A percentile compares a stretch with the other conserved stretches of the same genome.
Evolutionary conservation across 2,329 filamentous ascomycete genomes (phyloP).

Genomic region (Aspergillus costaricaensis): DNA sequence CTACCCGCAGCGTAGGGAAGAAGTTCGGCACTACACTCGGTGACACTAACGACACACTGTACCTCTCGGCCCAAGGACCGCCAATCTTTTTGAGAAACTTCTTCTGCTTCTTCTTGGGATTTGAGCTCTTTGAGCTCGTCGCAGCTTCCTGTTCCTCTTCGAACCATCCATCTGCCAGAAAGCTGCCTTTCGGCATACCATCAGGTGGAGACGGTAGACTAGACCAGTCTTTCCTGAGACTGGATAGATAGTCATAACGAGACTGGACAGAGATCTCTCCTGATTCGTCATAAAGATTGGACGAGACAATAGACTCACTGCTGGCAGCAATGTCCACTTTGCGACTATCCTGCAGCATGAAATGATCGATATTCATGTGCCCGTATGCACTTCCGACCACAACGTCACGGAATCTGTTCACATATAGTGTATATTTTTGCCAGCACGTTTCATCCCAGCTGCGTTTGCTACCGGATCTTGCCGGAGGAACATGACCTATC

Average conservation of each 20-base stretch:
- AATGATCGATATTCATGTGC: conserved; percentile 99
- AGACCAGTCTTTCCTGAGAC: conserved; percentile 76
- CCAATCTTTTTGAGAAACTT: conserved; percentile 68
- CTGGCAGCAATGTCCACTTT: conserved; percentile 65
- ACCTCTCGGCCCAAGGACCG: conserved; percentile 81
- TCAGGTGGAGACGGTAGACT: conserved; percentile 63
- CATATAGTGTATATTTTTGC: conserved; percentile 94
- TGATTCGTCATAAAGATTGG: conserved; percentile 15
- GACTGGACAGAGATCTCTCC: conserved; percentile 50
- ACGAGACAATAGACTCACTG: conserved; percentile 13
- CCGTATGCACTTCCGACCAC: conserved; percentile 78
- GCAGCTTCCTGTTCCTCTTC: conserved; percentile 8
- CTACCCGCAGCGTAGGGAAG: conserved; percentile 84
- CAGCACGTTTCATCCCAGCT: conserved; percentile 97
- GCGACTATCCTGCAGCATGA: conserved; percentile 83
- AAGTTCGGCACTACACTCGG: conserved; percentile 92
- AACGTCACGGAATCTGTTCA: conserved; percentile 87
- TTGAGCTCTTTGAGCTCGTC: conserved; percentile 23
- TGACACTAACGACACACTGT: conserved; percentile 75
- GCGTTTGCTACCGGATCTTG: conserved; percentile 78
- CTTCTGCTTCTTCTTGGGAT: conserved; percentile 43
- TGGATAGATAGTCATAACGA: conserved; percentile 77
- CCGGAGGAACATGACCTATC: conserved; percentile 91
- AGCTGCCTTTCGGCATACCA: conserved; percentile 18
- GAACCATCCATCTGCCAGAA: conserved; percentile 9